Conservation (phyloP, 257 asterid species). For the Solanum peruvianum region DNA sequence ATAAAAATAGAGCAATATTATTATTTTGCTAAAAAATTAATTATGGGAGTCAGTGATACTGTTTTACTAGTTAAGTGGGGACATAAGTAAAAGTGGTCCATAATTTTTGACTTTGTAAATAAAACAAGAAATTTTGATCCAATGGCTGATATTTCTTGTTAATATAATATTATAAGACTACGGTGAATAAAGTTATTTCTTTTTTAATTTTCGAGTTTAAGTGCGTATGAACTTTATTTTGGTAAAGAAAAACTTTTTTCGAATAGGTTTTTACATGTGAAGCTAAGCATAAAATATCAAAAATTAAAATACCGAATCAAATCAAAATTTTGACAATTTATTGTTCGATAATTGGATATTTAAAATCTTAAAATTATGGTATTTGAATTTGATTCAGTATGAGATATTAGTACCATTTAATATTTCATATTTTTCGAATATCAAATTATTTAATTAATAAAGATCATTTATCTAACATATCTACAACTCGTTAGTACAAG, state of each 20-base stretch:
- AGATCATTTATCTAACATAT: no score
- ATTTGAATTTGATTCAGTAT: no score
- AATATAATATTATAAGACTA: neutral
- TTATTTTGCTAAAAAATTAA: neutral
- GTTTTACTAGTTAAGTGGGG: neutral
- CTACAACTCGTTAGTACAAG: no score
- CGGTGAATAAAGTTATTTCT: rapidly evolving
- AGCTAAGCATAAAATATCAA: no score
- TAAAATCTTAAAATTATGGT: no score
- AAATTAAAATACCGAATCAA: no score
- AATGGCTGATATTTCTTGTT: neutral
- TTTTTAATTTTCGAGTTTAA: rapidly evolving
- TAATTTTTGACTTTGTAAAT: neutral
- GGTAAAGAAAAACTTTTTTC: rapidly evolving
- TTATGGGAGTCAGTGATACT: neutral
- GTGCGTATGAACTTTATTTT: no score
- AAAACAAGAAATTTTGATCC: neutral
- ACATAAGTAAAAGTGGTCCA: neutral
- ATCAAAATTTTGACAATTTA: no score
- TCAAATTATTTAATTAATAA: no score
- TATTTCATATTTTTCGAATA: no score
- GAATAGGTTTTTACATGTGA: rapidly evolving
- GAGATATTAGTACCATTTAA: no score
- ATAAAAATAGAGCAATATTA: neutral
- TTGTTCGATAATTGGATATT: no score